Conservation (phyloP, 2,329 filamentous ascomycete species). For the Colletotrichum theobromicola region DNA sequence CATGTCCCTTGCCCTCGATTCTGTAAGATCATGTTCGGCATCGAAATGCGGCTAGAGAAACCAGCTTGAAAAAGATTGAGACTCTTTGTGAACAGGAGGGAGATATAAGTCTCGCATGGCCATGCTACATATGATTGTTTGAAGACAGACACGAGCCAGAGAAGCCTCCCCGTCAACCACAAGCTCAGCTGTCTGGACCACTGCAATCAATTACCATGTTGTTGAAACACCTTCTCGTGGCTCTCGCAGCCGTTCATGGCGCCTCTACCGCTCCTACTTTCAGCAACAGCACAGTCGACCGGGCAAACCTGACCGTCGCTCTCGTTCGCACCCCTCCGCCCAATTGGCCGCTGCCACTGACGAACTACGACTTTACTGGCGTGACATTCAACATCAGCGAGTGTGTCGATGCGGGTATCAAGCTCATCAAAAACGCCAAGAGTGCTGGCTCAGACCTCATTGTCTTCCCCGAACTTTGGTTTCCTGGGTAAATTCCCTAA, state of each 20-base stretch:
- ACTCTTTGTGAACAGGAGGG: background rate
- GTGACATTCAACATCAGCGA: background rate
- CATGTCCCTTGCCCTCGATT: background rate
- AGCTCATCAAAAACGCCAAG: background rate
- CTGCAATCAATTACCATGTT: background rate
- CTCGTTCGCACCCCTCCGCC: background rate
- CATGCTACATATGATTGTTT: background rate
- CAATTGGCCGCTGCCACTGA: constrained; percentile 1
- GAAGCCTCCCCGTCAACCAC: background rate
- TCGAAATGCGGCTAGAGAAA: background rate
- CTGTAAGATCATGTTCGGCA: background rate
- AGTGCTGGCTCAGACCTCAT: background rate
- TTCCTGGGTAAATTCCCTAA: background rate
- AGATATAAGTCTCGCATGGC: background rate
- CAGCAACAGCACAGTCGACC: background rate
- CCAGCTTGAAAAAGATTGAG: background rate
- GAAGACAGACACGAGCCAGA: background rate
- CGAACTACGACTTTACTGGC: background rate
- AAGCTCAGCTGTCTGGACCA: rapidly evolving
- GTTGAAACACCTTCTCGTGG: background rate
- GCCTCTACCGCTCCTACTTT: background rate
- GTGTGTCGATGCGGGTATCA: background rate
- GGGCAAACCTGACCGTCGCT: background rate
- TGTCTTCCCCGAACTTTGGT: constrained; percentile 2
- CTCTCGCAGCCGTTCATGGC: background rate